These are phyloP conservation scores for Coemansia sp. DNA, from an alignment of 192 early-diverging fungal genomes.

Conservation along the genomic window DNA sequence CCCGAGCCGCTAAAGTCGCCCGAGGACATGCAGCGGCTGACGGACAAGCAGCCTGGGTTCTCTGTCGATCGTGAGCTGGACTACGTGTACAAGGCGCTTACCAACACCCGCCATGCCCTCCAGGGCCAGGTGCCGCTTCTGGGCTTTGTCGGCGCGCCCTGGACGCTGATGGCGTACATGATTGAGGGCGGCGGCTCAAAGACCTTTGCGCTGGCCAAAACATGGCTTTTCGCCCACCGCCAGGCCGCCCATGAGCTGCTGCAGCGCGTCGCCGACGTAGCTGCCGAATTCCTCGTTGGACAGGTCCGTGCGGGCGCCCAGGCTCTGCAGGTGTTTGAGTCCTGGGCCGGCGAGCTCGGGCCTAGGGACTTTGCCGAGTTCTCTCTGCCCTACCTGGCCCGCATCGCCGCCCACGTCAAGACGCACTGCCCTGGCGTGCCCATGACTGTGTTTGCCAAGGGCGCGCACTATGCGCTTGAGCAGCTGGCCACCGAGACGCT, in stretches of 20 bases:
- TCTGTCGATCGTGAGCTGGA: slow-evolving; percentile 67
- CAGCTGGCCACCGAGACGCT: slow-evolving; percentile 56
- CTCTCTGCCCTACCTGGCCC: slow-evolving; percentile 83
- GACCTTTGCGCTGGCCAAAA: slow-evolving; percentile 83
- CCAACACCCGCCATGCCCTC: slow-evolving; percentile 81
- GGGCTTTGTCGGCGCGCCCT: slow-evolving; percentile 96
- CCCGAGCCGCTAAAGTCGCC: slow-evolving; percentile 74
- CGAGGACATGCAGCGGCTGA: slow-evolving; percentile 66
- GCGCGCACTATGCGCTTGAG: slow-evolving; percentile 85
- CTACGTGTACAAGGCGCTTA: slow-evolving; percentile 94
- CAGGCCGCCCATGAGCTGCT: slow-evolving; percentile 75
- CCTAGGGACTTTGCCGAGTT: slow-evolving; percentile 77
- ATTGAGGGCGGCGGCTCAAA: slow-evolving; percentile 97
- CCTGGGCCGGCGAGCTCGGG: slow-evolving; percentile 90
- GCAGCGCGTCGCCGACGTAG: slow-evolving; percentile 74
- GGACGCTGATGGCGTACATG: slow-evolving; percentile 99
- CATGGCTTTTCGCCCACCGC: slow-evolving; percentile 81
- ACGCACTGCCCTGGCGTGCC: slow-evolving; percentile 61
- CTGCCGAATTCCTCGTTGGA: slow-evolving; percentile 81
- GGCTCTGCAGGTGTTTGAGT: slow-evolving; percentile 97
- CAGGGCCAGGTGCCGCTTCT: slow-evolving; percentile 85
- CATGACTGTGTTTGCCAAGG: slow-evolving; percentile 89
- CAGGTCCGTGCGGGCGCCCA: slow-evolving; percentile 97
- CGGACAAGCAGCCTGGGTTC: slow-evolving; percentile 52
- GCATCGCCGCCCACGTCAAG: slow-evolving; percentile 80